Percentiles rank a stretch among this genome's conserved stretches.
Conservation (phyloP, 2,329 filamentous ascomycete genomes). For the Penicillium crustosum region DNA sequence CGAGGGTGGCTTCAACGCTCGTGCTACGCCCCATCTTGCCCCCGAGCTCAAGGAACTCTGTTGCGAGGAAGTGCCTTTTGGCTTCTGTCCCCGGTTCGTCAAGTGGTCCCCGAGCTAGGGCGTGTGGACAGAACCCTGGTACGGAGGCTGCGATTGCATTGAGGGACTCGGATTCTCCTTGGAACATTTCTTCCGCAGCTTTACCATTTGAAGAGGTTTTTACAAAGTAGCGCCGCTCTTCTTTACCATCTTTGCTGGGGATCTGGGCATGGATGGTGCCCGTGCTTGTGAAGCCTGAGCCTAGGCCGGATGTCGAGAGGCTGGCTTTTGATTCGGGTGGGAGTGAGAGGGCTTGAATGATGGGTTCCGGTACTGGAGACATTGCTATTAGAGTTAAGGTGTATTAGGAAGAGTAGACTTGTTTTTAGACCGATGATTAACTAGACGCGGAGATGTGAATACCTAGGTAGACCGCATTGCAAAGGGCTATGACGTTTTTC, state of each 20-base stretch:
- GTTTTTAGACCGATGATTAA: neutral
- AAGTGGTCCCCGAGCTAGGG: conserved; percentile 68
- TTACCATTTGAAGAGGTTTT: conserved; percentile 38
- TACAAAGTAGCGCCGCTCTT: conserved; percentile 41
- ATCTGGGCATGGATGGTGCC: conserved; percentile 40
- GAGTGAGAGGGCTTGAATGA: conserved; percentile 42
- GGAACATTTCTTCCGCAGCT: conserved; percentile 41
- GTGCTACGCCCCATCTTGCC: conserved; percentile 48
- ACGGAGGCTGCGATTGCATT: conserved; percentile 74
- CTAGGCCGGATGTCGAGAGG: conserved; percentile 40
- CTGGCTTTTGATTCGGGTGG: conserved; percentile 33
- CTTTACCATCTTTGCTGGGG: conserved; percentile 19
- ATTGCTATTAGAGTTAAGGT: conserved; percentile 18
- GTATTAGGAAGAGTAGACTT: neutral
- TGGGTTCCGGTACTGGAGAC: conserved; percentile 34
- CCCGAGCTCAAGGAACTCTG: conserved; percentile 74
- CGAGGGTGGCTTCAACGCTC: conserved; percentile 53
- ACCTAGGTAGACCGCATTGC: neutral
- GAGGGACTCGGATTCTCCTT: conserved; percentile 78
- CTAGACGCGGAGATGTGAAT: neutral
- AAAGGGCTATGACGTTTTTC: neutral
- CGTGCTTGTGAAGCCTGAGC: conserved; percentile 48
- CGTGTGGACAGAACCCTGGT: conserved; percentile 72
- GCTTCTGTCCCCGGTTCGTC: conserved; percentile 43
- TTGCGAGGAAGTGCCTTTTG: conserved; percentile 57